These are phyloP conservation scores for Xerocomellus chrysenteron DNA, from an alignment of 768 basidiomycete genomes.

Conservation along the genomic window DNA sequence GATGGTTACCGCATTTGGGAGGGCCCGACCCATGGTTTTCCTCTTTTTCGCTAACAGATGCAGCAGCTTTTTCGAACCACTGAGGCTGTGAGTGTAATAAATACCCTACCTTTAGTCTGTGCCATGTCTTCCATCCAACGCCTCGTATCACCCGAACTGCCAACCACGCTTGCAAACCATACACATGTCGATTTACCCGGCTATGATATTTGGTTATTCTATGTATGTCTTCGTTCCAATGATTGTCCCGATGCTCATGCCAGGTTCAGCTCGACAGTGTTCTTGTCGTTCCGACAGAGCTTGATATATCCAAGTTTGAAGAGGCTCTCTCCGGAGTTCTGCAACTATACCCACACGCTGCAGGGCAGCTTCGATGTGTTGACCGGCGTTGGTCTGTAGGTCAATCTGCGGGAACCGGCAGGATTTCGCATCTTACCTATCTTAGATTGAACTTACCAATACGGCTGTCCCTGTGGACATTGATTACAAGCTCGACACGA, in stretches of 20 bases:
- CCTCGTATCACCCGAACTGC: conserved; percentile 6
- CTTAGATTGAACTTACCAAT: conserved; percentile 16
- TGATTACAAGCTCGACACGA: conserved; percentile 1
- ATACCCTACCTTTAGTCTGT: neutral
- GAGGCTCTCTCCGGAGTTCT: conserved; percentile 5
- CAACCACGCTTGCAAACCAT: conserved; percentile 6
- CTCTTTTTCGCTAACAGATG: too few relatives aligned
- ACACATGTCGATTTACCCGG: conserved; percentile 14
- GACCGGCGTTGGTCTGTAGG: conserved; percentile 14
- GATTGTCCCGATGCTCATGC: neutral
- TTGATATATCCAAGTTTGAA: conserved; percentile 6
- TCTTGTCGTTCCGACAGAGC: conserved; percentile 1
- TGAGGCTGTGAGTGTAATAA: too few relatives aligned
- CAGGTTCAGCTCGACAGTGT: neutral
- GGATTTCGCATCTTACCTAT: neutral
- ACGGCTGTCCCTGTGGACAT: conserved; percentile 10
- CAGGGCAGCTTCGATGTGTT: conserved; percentile 8
- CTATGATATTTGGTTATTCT: conserved; percentile 12
- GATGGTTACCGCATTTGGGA: too few relatives aligned
- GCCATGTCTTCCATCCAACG: conserved; percentile 5
- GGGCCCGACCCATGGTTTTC: too few relatives aligned
- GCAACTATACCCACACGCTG: neutral
- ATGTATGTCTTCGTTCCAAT: conserved; percentile 1
- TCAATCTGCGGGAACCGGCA: neutral
- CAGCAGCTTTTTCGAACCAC: too few relatives aligned